Percentiles rank a stretch among this genome's conserved stretches.
Conservation (phyloP, 352 stramenopile genomes). For the Pythium phragmitis region DNA sequence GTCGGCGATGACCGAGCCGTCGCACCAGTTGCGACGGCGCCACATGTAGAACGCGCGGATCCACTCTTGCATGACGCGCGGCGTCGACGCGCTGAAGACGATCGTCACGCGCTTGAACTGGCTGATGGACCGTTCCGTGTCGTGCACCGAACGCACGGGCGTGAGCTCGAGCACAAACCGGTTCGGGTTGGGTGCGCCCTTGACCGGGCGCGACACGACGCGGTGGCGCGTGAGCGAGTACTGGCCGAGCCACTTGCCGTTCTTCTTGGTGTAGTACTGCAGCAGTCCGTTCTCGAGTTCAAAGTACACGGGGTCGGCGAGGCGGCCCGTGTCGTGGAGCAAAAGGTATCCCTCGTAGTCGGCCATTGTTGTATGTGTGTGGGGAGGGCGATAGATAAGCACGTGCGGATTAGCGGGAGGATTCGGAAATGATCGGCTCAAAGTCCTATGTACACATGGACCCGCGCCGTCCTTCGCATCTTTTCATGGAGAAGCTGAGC, state of each 20-base stretch:
- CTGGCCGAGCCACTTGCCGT: slow-evolving; percentile 66
- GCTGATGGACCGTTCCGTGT: slow-evolving; percentile 68
- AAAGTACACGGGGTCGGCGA: slow-evolving; percentile 71
- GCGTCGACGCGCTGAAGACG: slow-evolving; percentile 55
- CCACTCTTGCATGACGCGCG: slow-evolving; percentile 52
- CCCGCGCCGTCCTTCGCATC: neutral
- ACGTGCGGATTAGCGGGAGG: neutral
- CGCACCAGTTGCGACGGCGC: slow-evolving; percentile 76
- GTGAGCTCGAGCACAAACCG: slow-evolving; percentile 70
- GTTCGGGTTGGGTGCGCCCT: slow-evolving; percentile 47
- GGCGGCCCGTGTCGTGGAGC: slow-evolving; percentile 53
- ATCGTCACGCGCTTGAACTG: slow-evolving; percentile 55
- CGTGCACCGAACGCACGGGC: slow-evolving; percentile 73
- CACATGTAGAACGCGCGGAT: slow-evolving; percentile 70
- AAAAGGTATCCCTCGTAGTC: slow-evolving; percentile 83
- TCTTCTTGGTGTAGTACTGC: slow-evolving; percentile 73
- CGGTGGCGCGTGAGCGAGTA: slow-evolving; percentile 75
- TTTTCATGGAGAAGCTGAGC: slow-evolving; percentile 1
- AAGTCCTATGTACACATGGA: neutral
- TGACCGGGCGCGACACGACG: slow-evolving; percentile 45
- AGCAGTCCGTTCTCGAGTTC: slow-evolving; percentile 68
- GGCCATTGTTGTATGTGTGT: slow-evolving; percentile 40
- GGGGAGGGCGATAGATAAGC: neutral
- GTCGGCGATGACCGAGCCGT: slow-evolving; percentile 57
- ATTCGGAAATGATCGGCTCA: slow-evolving; percentile 2